These are phyloP conservation scores for Rhizopus microsporus DNA, from an alignment of 371 early-diverging fungal species.

Conservation along the genomic window DNA sequence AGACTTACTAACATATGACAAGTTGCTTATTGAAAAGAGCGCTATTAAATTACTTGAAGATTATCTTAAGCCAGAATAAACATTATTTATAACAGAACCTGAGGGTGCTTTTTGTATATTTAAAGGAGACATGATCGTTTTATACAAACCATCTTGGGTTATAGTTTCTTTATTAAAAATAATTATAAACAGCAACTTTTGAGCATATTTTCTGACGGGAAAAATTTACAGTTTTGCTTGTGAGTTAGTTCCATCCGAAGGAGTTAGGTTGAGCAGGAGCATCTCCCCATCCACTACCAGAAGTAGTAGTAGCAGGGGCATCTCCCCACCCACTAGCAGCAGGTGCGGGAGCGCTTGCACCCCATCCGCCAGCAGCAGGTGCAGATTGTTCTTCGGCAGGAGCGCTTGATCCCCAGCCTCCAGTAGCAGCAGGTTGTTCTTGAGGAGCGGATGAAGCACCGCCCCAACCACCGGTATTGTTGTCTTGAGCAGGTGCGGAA, in stretches of 20 bases:
- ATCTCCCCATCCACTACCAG: constrained; percentile 23
- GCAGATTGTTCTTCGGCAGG: neutral
- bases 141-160: too few species aligned
- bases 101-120: too few species aligned
- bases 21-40: constrained; percentile 76
- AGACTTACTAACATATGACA: constrained; percentile 76
- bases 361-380: constrained; percentile 20
- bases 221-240: too few species aligned
- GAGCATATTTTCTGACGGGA: neutral
- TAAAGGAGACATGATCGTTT: too few species aligned
- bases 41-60: constrained; percentile 71
- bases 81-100: neutral
- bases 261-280: neutral
- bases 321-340: constrained; percentile 43
- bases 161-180: neutral
- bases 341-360: constrained; percentile 21
- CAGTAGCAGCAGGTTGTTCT: constrained; percentile 20
- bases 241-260: neutral
- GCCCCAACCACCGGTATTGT: constrained; percentile 34
- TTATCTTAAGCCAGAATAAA: constrained; percentile 32
- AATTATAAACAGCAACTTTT: neutral
- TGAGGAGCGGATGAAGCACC: constrained; percentile 17
- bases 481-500: constrained; percentile 15
- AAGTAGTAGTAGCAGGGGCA: constrained; percentile 21
- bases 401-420: constrained; percentile 20